Evolutionary conservation across 805 yeast species (phyloP).

Genomic region (Candida ficus): DNA sequence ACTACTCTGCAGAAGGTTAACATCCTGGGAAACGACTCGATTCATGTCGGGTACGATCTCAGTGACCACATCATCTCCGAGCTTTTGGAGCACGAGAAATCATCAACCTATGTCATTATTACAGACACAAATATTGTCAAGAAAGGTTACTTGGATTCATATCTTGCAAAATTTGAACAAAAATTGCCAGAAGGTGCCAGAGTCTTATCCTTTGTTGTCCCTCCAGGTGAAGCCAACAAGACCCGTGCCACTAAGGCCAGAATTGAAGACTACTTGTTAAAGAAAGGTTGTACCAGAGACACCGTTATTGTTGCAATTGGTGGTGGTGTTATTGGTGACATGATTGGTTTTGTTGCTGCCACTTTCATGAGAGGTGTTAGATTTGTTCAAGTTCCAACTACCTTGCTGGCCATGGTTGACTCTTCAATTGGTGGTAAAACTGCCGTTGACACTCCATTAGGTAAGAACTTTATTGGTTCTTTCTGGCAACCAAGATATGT

Average conservation of each 20-base stretch:
- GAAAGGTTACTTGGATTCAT: slow-evolving; percentile 53
- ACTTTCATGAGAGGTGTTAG: slow-evolving; percentile 98
- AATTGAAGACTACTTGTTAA: slow-evolving; percentile 83
- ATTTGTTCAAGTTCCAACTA: slow-evolving; percentile 90
- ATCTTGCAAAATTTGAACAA: slow-evolving; percentile 37
- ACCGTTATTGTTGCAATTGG: slow-evolving; percentile 93
- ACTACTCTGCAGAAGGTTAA: slow-evolving; percentile 42
- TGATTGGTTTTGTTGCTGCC: slow-evolving; percentile 99
- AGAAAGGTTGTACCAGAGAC: slow-evolving; percentile 90
- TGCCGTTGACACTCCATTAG: slow-evolving; percentile 94
- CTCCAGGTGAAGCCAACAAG: slow-evolving; percentile 94
- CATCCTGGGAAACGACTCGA: slow-evolving; percentile 76
- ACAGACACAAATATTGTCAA: slow-evolving; percentile 78
- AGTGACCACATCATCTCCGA: slow-evolving; percentile 68
- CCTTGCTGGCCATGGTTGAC: slow-evolving; percentile 94
- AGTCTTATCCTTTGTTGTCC: slow-evolving; percentile 63
- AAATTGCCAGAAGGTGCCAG: slow-evolving; percentile 51
- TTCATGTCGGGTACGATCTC: slow-evolving; percentile 86
- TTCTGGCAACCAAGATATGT: slow-evolving; percentile 95
- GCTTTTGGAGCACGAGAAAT: slow-evolving; percentile 53
- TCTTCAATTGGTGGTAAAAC: slow-evolving; percentile 98
- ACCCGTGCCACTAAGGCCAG: slow-evolving; percentile 84
- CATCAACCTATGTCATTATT: slow-evolving; percentile 89
- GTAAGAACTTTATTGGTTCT: slow-evolving; percentile 94
- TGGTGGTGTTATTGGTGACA: slow-evolving; percentile 98